These are phyloP conservation scores for Stereum hirsutum DNA, from an alignment of 1,284 basidiomycete species.

Conservation along the genomic window DNA sequence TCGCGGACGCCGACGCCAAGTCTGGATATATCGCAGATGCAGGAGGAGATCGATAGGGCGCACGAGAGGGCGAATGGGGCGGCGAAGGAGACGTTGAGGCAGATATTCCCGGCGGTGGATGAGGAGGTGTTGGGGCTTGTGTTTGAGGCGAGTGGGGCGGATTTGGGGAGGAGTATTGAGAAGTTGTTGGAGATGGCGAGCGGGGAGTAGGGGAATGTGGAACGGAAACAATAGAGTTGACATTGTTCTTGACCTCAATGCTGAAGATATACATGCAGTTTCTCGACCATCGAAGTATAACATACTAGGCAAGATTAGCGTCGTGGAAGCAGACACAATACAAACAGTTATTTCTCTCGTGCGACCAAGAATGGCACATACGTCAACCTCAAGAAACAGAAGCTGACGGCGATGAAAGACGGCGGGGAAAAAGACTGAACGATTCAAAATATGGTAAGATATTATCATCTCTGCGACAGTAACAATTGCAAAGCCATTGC, in stretches of 20 bases:
- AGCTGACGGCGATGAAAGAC: no score
- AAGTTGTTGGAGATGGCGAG: slow-evolving; percentile 66
- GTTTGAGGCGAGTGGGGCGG: slow-evolving; percentile 79
- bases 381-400: no score
- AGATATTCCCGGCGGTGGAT: slow-evolving; percentile 83
- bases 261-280: neutral
- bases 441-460: no score
- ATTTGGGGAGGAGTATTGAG: slow-evolving; percentile 86
- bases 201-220: neutral
- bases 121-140: slow-evolving; percentile 80
- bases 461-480: no score
- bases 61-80: slow-evolving; percentile 60
- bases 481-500: no score
- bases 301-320: neutral
- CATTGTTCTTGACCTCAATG: neutral
- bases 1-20: slow-evolving; percentile 56
- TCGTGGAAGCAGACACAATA: no score
- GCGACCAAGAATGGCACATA: no score
- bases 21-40: slow-evolving; percentile 54
- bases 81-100: slow-evolving; percentile 62
- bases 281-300: neutral
- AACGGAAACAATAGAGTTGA: neutral
- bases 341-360: no score
- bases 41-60: slow-evolving; percentile 73
- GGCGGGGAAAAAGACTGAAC: no score